Conservation (phyloP, 2,329 filamentous ascomycete genomes). For the Colletotrichum melonis region DNA sequence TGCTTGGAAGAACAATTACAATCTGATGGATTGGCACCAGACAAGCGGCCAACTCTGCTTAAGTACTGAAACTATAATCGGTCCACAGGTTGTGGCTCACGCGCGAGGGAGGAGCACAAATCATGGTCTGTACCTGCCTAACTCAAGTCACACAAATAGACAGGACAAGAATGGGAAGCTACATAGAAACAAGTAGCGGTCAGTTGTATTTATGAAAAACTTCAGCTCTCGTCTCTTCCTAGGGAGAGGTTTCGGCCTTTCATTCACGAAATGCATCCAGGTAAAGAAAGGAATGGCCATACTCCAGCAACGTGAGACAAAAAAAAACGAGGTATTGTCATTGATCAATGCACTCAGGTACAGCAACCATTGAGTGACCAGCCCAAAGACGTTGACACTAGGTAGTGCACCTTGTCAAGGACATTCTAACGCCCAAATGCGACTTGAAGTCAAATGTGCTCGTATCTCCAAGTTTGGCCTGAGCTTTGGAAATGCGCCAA, state of each 20-base stretch:
- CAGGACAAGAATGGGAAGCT: neutral
- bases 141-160: neutral
- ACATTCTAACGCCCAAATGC: neutral
- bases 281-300: neutral
- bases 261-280: neutral
- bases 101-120: neutral
- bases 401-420: neutral
- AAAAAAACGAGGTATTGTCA: neutral
- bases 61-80: neutral
- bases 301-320: neutral
- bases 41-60: neutral
- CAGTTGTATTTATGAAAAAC: neutral
- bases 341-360: neutral
- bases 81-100: neutral
- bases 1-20: neutral
- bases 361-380: neutral
- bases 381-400: neutral
- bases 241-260: no score
- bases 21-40: neutral
- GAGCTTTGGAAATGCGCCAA: neutral
- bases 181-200: neutral
- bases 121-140: neutral
- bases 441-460: neutral
- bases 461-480: neutral
- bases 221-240: neutral